Conservation (phyloP, 768 basidiomycete species). For the Termitomyces sp. region DNA sequence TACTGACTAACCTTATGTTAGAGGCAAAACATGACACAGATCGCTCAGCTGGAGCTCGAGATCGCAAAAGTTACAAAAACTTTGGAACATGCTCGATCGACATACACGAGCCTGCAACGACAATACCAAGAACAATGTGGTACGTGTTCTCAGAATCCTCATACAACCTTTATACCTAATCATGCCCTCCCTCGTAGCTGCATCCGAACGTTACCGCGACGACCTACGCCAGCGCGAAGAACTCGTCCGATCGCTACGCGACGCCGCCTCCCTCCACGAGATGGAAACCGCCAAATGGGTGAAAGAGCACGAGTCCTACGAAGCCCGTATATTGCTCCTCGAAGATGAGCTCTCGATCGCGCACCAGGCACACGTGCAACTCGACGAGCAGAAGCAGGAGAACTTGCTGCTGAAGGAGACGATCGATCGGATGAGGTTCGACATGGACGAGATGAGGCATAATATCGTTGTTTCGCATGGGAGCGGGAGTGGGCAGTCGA, state of each 20-base stretch:
- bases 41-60: conserved; percentile 69
- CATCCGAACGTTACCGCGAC: conserved; percentile 75
- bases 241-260: conserved; percentile 59
- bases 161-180: not conserved
- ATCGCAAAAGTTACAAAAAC: conserved; percentile 69
- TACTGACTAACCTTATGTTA: conserved; percentile 20
- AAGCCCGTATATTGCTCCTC: conserved; percentile 64
- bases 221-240: conserved; percentile 73
- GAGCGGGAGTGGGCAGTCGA: conserved; percentile 39
- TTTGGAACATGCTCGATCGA: conserved; percentile 66
- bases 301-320: conserved; percentile 65
- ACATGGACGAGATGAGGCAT: conserved; percentile 86
- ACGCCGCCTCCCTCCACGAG: conserved; percentile 52
- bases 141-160: conserved; percentile 29
- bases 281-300: conserved; percentile 63
- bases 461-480: conserved; percentile 31
- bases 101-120: conserved; percentile 74
- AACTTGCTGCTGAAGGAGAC: conserved; percentile 93
- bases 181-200: conserved; percentile 35
- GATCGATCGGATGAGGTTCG: conserved; percentile 90
- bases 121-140: conserved; percentile 88
- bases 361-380: conserved; percentile 62
- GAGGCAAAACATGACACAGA: conserved; percentile 64
- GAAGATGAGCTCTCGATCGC: conserved; percentile 68
- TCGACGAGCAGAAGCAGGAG: conserved; percentile 94